Percentiles rank a stretch among this genome's conserved stretches.
These are phyloP conservation scores for Yamadazyma friedrichii DNA, from an alignment of 1,139 yeast genomes.

Conservation along the genomic window DNA sequence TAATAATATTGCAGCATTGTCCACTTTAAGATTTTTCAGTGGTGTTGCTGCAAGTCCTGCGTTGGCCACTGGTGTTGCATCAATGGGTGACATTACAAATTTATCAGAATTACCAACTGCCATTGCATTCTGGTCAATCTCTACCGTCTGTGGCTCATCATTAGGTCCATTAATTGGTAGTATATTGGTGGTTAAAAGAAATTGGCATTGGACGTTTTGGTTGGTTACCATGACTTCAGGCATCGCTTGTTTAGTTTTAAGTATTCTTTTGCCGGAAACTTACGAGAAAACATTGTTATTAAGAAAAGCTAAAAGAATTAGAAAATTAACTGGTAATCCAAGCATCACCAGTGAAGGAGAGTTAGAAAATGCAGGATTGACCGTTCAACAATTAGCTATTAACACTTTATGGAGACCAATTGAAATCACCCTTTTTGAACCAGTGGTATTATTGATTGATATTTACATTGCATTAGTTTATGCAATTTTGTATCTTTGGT, in stretches of 20 bases:
- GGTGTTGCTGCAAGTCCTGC: conserved; percentile 37
- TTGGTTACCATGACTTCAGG: conserved; percentile 37
- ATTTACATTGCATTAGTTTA: conserved; percentile 30
- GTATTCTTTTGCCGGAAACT: conserved; percentile 50
- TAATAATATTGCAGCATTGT: conserved; percentile 27
- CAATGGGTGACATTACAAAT: conserved; percentile 27
- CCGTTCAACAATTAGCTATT: conserved; percentile 17
- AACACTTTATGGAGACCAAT: conserved; percentile 32
- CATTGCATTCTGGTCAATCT: conserved; percentile 27
- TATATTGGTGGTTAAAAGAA: conserved; percentile 19
- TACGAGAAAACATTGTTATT: conserved; percentile 43
- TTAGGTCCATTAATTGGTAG: conserved; percentile 34
- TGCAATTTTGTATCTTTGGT: conserved; percentile 30
- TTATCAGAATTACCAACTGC: conserved; percentile 26
- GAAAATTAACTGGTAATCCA: conserved; percentile 43
- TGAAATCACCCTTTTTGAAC: conserved; percentile 28
- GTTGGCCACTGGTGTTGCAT: conserved; percentile 39
- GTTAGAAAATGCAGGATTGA: conserved; percentile 12
- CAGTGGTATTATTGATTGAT: conserved; percentile 31
- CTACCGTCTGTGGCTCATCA: conserved; percentile 30
- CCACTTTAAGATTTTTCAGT: conserved; percentile 30
- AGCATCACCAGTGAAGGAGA: conserved; percentile 42
- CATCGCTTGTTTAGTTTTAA: conserved; percentile 28
- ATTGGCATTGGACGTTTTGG: conserved; percentile 51
- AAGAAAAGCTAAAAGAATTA: conserved; percentile 45